These are phyloP conservation scores for Actinidia polygama DNA, from an alignment of 179 eudicot genomes.

Conservation along the genomic window DNA sequence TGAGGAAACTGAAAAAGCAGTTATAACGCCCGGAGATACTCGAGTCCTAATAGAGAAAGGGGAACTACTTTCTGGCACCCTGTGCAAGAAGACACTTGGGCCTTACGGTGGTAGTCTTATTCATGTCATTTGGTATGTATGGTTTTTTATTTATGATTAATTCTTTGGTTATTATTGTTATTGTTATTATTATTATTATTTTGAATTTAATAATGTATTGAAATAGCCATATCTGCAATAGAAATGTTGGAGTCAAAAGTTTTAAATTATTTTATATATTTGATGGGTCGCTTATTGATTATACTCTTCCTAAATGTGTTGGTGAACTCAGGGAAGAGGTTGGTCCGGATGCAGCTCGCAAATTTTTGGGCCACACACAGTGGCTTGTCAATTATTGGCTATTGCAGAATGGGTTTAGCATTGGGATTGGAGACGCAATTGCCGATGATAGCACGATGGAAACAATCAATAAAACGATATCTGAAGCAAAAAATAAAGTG, in stretches of 20 bases:
- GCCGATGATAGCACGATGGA: slow-evolving; percentile 99
- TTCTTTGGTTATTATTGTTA: no score
- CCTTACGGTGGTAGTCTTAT: slow-evolving; percentile 92
- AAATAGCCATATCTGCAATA: no score
- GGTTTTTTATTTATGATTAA: no score
- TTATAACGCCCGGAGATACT: slow-evolving; percentile 94
- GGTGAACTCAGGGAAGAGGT: slow-evolving; percentile 84
- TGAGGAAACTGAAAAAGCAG: slow-evolving; percentile 73
- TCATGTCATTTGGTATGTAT: slow-evolving; percentile 89
- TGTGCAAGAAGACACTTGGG: slow-evolving; percentile 96
- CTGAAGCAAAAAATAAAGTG: slow-evolving; percentile 92
- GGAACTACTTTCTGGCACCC: slow-evolving; percentile 87
- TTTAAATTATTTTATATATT: not conserved
- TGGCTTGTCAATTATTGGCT: slow-evolving; percentile 99
- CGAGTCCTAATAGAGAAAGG: slow-evolving; percentile 90
- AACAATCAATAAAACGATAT: slow-evolving; percentile 85
- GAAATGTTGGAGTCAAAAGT: no score
- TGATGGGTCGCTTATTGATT: not conserved
- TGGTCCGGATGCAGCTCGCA: slow-evolving; percentile 99
- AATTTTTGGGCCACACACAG: slow-evolving; percentile 97
- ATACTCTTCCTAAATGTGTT: slow-evolving; percentile 8
- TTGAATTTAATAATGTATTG: no score
- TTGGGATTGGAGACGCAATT: slow-evolving; percentile 98
- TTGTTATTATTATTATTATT: no score
- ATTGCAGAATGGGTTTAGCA: slow-evolving; percentile 89